Conservation (phyloP, 1,284 basidiomycete genomes). For the Rhodotorula sp. region DNA sequence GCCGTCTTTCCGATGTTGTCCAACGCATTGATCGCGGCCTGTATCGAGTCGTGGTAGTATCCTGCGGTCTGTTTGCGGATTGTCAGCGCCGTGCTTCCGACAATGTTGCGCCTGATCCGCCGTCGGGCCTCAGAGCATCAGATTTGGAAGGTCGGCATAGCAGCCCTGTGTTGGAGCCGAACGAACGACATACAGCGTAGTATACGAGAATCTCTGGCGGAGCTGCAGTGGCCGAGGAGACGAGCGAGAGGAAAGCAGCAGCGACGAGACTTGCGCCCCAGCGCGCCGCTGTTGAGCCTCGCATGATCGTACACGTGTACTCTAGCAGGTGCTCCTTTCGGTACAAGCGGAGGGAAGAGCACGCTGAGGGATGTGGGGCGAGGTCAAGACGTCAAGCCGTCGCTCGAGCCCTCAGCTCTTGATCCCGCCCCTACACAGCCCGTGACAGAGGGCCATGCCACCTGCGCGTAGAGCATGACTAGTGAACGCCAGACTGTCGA, state of each 20-base stretch:
- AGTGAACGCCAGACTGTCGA: neutral
- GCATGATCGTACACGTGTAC: neutral
- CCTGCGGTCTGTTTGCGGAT: slow-evolving; percentile 4
- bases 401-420: neutral
- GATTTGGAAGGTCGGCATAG: too few species aligned
- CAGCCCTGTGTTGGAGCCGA: neutral
- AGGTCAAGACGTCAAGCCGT: neutral
- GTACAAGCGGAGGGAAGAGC: neutral
- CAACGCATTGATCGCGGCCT: slow-evolving; percentile 25
- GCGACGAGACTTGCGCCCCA: neutral
- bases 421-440: neutral
- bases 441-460: too few species aligned
- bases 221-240: neutral
- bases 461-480: neutral
- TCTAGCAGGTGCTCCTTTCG: neutral
- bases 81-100: neutral
- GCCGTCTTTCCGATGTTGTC: slow-evolving; percentile 6
- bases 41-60: slow-evolving; percentile 33
- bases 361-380: neutral
- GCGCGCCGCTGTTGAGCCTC: too few species aligned
- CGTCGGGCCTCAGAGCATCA: too few species aligned
- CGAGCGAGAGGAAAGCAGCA: neutral
- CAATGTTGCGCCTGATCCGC: too few species aligned
- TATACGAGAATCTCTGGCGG: slow-evolving; percentile 23
- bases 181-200: neutral